Conservation (phyloP, 768 basidiomycete genomes). For the Suillus variegatus region DNA sequence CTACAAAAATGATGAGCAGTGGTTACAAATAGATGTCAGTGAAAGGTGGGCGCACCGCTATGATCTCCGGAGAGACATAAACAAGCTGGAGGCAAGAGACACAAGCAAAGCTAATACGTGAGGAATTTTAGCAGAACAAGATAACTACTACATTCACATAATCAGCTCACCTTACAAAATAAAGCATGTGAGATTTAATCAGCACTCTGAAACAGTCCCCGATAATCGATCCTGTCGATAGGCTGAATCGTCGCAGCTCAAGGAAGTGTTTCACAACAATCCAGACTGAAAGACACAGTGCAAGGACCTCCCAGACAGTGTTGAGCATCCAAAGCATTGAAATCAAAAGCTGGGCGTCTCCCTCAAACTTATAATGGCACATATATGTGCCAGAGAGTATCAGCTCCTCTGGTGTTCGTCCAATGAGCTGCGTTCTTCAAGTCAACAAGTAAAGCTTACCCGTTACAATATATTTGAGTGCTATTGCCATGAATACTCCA, state of each 20-base stretch:
- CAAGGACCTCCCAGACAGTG: neutral
- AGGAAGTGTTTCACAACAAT: neutral
- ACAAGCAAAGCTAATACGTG: neutral
- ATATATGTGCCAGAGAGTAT: neutral
- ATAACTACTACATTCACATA: neutral
- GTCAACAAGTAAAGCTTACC: neutral
- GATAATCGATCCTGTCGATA: neutral
- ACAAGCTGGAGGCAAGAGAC: neutral
- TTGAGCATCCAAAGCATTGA: neutral
- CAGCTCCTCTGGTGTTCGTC: neutral
- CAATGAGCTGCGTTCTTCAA: neutral
- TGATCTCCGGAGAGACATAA: neutral
- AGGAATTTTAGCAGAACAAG: neutral
- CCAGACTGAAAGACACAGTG: neutral
- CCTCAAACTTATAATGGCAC: neutral
- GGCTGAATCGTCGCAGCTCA: neutral
- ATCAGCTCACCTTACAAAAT: neutral
- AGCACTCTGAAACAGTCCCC: neutral
- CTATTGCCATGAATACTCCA: neutral
- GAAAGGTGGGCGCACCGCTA: neutral
- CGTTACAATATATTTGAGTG: neutral
- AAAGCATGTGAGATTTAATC: neutral
- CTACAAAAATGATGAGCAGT: neutral
- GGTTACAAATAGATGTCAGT: neutral
- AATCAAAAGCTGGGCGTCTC: neutral